A percentile compares a stretch with the other conserved stretches of the same genome.
phyloP scores from a whole-genome alignment of 2,329 filamentous ascomycete genomes.

The Botrytis galanthina region DNA sequence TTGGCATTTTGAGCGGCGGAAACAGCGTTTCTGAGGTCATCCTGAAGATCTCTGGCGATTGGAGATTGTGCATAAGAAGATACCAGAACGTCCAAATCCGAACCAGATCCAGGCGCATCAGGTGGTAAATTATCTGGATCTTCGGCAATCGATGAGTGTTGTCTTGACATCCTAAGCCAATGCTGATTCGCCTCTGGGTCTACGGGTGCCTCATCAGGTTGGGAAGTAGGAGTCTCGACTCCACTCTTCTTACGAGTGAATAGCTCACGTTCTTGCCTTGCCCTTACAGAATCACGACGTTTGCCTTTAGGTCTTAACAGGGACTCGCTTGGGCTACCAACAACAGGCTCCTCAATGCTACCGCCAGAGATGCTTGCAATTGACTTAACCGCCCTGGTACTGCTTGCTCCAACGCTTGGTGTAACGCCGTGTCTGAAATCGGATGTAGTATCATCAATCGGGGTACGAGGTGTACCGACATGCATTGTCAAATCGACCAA shows the following conservation, averaged over 20 bases:
- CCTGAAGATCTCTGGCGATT: constrained; percentile 68
- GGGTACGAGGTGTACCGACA: constrained; percentile 60
- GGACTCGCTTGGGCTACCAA: constrained; percentile 59
- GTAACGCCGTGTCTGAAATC: constrained; percentile 63
- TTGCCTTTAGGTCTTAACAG: constrained; percentile 64
- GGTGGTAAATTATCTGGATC: constrained; percentile 65
- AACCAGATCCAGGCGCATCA: constrained; percentile 57
- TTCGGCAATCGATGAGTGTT: constrained; percentile 60
- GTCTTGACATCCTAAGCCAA: constrained; percentile 58
- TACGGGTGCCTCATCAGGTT: constrained; percentile 55
- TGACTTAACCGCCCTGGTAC: constrained; percentile 84
- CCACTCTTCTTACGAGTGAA: constrained; percentile 77
- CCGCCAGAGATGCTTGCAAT: constrained; percentile 78
- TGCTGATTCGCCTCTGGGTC: constrained; percentile 49
- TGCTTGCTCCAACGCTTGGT: constrained; percentile 75
- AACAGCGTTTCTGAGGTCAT: constrained; percentile 75
- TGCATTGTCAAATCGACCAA: constrained; percentile 98
- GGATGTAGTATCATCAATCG: constrained; percentile 55
- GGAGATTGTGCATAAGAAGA: constrained; percentile 73
- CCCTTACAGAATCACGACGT: constrained; percentile 75
- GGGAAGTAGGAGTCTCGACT: constrained; percentile 61
- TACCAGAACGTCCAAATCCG: constrained; percentile 80
- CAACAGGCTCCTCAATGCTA: constrained; percentile 62
- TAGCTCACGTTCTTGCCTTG: constrained; percentile 84
- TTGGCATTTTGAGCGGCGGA: constrained; percentile 65